These are phyloP conservation scores for Trypanosoma boissoni DNA, from an alignment of 208 protist species.

Conservation along the genomic window DNA sequence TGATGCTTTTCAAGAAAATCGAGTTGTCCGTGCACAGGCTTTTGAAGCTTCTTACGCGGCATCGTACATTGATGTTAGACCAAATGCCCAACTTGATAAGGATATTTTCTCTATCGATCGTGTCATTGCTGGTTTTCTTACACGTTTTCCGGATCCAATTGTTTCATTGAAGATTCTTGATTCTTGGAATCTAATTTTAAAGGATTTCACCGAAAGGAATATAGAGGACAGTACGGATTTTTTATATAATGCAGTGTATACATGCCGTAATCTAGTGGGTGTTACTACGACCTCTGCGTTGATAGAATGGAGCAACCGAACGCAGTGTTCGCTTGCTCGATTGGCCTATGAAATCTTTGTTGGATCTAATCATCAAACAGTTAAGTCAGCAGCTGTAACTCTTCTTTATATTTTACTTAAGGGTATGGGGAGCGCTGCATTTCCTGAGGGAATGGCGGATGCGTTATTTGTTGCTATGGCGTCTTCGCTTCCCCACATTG, in stretches of 20 bases:
- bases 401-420: conserved; percentile 47
- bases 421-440: conserved; percentile 31
- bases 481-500: conserved; percentile 30
- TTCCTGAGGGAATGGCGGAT: conserved; percentile 39
- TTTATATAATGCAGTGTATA: conserved; percentile 47
- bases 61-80: conserved; percentile 45
- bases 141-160: conserved; percentile 37
- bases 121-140: conserved; percentile 45
- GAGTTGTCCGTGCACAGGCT: conserved; percentile 28
- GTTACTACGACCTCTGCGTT: conserved; percentile 42
- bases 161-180: conserved; percentile 41
- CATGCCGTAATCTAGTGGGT: conserved; percentile 52
- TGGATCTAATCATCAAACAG: conserved; percentile 19
- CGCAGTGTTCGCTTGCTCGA: conserved; percentile 38
- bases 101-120: conserved; percentile 85
- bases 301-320: conserved; percentile 39
- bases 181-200: conserved; percentile 52
- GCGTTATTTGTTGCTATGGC: conserved; percentile 31
- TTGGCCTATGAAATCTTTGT: conserved; percentile 42
- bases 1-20: conserved; percentile 39
- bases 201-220: conserved; percentile 48
- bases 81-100: conserved; percentile 72
- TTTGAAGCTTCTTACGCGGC: conserved; percentile 74
- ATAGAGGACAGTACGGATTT: conserved; percentile 62
- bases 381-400: conserved; percentile 40